phyloP scores from a whole-genome alignment of 2,329 filamentous ascomycete genomes.

The Aspergillus novoparasiticus region DNA sequence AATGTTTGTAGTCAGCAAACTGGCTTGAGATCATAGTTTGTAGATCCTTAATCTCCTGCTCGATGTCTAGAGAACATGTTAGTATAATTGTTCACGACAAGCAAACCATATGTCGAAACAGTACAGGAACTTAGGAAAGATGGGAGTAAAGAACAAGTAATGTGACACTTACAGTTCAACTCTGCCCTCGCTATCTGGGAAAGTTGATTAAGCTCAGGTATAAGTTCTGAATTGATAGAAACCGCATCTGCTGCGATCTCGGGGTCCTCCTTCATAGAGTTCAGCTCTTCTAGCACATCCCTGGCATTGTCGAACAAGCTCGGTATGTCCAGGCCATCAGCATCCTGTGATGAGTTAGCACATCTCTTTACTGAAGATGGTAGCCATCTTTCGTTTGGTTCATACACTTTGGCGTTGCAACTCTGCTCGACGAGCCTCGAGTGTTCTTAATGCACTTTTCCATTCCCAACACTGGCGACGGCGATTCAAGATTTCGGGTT shows the following conservation, averaged over 20 bases:
- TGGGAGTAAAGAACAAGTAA: not conserved
- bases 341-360: constrained; percentile 18
- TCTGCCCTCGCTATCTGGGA: constrained; percentile 50
- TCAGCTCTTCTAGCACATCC: constrained; percentile 48
- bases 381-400: not conserved
- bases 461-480: constrained; percentile 75
- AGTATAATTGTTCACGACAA: constrained; percentile 6
- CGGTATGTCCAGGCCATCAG: constrained; percentile 33
- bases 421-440: constrained; percentile 53
- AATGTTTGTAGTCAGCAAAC: constrained; percentile 64
- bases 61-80: constrained; percentile 28
- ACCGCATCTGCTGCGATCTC: constrained; percentile 42
- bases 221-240: constrained; percentile 45
- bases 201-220: constrained; percentile 48
- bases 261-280: constrained; percentile 37
- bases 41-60: constrained; percentile 52
- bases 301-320: constrained; percentile 38
- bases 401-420: constrained; percentile 42
- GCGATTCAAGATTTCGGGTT: constrained; percentile 63
- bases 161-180: constrained; percentile 43
- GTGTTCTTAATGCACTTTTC: constrained; percentile 62
- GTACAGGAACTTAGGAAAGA: not conserved
- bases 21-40: constrained; percentile 56
- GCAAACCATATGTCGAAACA: not conserved
- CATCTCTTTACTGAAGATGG: constrained; percentile 14